Conservation (phyloP, 75 land plant species). For the Larix kaempferi region DNA sequence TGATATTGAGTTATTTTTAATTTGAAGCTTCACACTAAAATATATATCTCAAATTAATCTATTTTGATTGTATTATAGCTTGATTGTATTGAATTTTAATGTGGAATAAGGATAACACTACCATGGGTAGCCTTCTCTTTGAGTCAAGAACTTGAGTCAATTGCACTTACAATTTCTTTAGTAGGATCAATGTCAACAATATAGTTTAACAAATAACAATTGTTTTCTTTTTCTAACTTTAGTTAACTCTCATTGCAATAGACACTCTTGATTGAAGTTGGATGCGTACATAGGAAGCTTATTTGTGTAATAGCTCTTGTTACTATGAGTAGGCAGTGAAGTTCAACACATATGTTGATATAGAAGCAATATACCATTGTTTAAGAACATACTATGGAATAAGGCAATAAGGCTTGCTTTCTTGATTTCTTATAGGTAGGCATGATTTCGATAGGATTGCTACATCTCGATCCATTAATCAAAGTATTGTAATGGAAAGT, state of each 20-base stretch:
- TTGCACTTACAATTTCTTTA: neutral
- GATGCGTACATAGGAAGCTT: neutral
- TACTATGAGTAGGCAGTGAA: constrained; percentile 8
- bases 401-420: constrained; percentile 75
- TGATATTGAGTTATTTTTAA: too few relatives aligned
- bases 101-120: neutral
- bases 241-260: neutral
- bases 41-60: too few relatives aligned
- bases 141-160: neutral
- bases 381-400: constrained; percentile 73
- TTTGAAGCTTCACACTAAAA: too few relatives aligned
- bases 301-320: neutral
- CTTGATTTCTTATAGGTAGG: too few relatives aligned
- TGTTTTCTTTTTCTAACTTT: neutral
- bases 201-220: neutral
- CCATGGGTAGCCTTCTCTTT: neutral
- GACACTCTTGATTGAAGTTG: neutral
- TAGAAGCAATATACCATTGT: constrained; percentile 89
- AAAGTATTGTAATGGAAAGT: too few relatives aligned
- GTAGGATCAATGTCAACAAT: neutral
- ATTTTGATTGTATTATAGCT: too few relatives aligned
- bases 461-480: too few relatives aligned
- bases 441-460: too few relatives aligned
- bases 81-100: too few relatives aligned
- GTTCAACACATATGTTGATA: constrained; percentile 36